A percentile compares a stretch with the other conserved stretches of the same genome.
Conservation (phyloP, 2,329 filamentous ascomycete species). For the Epichloe scottii region DNA sequence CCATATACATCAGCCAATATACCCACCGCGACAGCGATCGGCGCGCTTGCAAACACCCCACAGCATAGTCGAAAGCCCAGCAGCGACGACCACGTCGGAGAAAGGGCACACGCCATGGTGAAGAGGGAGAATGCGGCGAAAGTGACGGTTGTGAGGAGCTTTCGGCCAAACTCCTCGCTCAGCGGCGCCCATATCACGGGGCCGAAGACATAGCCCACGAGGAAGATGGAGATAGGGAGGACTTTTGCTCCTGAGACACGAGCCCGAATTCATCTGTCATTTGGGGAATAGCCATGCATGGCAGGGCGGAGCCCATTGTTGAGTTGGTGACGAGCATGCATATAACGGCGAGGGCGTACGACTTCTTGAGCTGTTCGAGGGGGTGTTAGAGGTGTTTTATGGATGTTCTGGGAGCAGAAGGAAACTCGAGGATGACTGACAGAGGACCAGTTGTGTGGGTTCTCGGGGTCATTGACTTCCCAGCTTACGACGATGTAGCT, state of each 20-base stretch:
- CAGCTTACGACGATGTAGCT: slow-evolving; percentile 29
- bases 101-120: slow-evolving; percentile 43
- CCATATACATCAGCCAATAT: slow-evolving; percentile 56
- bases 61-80: slow-evolving; percentile 42
- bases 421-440: slow-evolving; percentile 11
- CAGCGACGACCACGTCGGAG: slow-evolving; percentile 38
- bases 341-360: slow-evolving; percentile 37
- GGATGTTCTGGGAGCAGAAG: neutral
- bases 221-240: slow-evolving; percentile 49
- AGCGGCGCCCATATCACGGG: slow-evolving; percentile 52
- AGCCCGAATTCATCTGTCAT: slow-evolving; percentile 46
- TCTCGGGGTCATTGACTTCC: slow-evolving; percentile 35
- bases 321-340: slow-evolving; percentile 53
- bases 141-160: slow-evolving; percentile 30
- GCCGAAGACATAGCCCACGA: slow-evolving; percentile 50
- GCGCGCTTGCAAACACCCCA: slow-evolving; percentile 42
- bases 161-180: slow-evolving; percentile 51
- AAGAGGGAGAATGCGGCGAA: slow-evolving; percentile 37
- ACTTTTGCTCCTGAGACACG: slow-evolving; percentile 32
- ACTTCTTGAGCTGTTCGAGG: slow-evolving; percentile 36
- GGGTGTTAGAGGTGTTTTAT: neutral
- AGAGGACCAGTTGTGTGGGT: slow-evolving; percentile 39
- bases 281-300: slow-evolving; percentile 47
- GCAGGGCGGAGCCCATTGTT: slow-evolving; percentile 52
- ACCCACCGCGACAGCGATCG: slow-evolving; percentile 49